These are phyloP conservation scores for Diaporthe sp. DNA, from an alignment of 2,329 filamentous ascomycete species.

Conservation along the genomic window DNA sequence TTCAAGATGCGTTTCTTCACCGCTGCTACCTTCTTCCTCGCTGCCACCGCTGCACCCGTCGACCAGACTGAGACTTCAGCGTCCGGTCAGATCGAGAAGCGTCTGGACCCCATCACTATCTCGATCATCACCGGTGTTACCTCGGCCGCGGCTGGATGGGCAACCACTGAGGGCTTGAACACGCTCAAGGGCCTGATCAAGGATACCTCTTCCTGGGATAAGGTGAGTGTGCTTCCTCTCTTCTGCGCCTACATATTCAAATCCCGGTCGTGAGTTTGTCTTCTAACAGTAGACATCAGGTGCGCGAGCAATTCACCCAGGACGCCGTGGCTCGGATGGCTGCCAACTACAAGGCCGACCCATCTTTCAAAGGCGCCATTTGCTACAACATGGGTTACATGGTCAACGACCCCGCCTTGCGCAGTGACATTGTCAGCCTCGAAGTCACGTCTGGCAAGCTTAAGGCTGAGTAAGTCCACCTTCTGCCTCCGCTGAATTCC, in stretches of 20 bases:
- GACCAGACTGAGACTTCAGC: background rate
- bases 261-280: too few relatives aligned
- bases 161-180: background rate
- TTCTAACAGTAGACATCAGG: background rate
- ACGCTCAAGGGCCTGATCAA: conserved; percentile 1
- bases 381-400: conserved; percentile 9
- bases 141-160: background rate
- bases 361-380: conserved; percentile 4
- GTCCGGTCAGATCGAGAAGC: conserved; percentile 9
- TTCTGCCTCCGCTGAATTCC: too few relatives aligned
- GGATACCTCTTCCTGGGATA: background rate
- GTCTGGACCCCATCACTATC: background rate
- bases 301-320: conserved; percentile 9
- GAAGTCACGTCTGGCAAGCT: conserved; percentile 15
- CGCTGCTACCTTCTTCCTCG: background rate
- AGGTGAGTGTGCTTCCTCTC: background rate
- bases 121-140: background rate
- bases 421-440: conserved; percentile 20
- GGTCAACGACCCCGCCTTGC: background rate
- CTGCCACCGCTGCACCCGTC: background rate
- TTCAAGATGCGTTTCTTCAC: conserved; percentile 4
- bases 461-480: background rate
- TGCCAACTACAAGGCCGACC: conserved; percentile 4
- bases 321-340: conserved; percentile 13
- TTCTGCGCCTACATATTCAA: background rate